Base-by-base conservation (phyloP, 208 protist species). In the Porcisia hertigi region DNA sequence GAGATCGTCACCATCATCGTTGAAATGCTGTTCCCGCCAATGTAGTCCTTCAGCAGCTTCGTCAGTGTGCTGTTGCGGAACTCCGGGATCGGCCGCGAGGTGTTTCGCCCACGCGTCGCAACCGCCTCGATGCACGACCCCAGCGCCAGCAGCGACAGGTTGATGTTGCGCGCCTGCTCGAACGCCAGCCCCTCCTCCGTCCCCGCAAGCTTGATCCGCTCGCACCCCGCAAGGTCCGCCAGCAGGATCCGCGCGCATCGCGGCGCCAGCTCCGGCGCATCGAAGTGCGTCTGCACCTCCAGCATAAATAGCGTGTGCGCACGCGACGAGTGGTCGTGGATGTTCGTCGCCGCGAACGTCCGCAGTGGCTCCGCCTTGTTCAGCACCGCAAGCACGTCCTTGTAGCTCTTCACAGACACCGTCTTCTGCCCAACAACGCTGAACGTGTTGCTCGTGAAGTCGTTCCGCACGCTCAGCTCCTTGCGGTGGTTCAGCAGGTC, bases 401-500 rank as follows among this genome's bases (percentile, higher is more conserved):
- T 78, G 78, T 97, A 96, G 59, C 69, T 73, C 45, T 83, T 73
- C n/a, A 96, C 92, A 62, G 86, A 84, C 71, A 96, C 75, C 45
- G 89, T 88, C 64, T 92, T 98, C 14, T 84, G 67, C 36, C 88
- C 93, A 60, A 96, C 92, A 20, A 98, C 90, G 67, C 87, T 92
- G 62, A 98, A 95, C 55, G 92, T 96, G 67, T 97, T 96, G 63
- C 81, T 85, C 62, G 14, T 75, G 64, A 96, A 95, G 71, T 97
- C 87, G 71, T 98, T 98, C 30, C 92, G 88, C 20, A 99, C 84
- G 49, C 86, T 88, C 52, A 99, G 85, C 65, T 85, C 47, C 77
- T 86, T 88, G 73, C 92, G 82, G 66, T 96, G 76, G 72, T 98
- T 92, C 5, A 99, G 85, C 54, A 99, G 77, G 82, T 99, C 98